Percentiles rank a stretch among this genome's conserved stretches.
These are phyloP conservation scores for Paramecium pentaurelia DNA, from an alignment of 73 alveolate species.

Conservation along the genomic window DNA sequence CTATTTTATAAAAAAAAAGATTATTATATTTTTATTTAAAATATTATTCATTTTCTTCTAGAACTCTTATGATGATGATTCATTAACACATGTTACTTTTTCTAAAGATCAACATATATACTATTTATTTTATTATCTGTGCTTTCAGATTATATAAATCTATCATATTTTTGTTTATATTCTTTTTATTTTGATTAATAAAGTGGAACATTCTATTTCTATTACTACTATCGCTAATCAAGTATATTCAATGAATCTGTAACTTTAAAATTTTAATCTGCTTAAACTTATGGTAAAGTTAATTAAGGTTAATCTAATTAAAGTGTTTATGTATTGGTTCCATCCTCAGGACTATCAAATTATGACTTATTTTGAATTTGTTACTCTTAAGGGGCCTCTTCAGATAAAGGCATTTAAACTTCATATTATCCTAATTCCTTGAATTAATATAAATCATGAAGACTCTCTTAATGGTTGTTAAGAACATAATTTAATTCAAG, in stretches of 20 bases:
- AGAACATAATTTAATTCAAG: slow-evolving; percentile 55
- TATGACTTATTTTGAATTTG: not conserved
- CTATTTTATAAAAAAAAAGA: not conserved
- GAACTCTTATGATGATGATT: slow-evolving; percentile 17
- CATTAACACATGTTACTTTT: not conserved
- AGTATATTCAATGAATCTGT: not conserved
- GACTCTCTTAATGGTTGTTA: slow-evolving; percentile 55
- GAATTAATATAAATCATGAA: not conserved
- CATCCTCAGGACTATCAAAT: not conserved
- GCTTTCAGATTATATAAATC: slow-evolving; percentile 20
- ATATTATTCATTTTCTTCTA: not conserved
- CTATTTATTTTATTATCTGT: slow-evolving; percentile 16
- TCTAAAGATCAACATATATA: not conserved
- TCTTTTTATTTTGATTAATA: slow-evolving; percentile 35
- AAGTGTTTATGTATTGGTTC: not conserved
- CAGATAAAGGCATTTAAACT: not conserved
- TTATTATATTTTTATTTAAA: not conserved
- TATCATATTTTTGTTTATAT: slow-evolving; percentile 42
- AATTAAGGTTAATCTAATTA: not conserved
- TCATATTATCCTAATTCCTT: slow-evolving; percentile 5
- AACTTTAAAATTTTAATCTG: not conserved
- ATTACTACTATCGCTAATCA: not conserved
- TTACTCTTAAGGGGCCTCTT: not conserved
- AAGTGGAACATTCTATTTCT: not conserved
- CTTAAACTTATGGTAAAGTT: not conserved